Percentiles rank a stretch among this genome's conserved stretches.
These are phyloP conservation scores for Chrysoporthe puriensis DNA, from an alignment of 2,329 filamentous ascomycete species.

Conservation along the genomic window DNA sequence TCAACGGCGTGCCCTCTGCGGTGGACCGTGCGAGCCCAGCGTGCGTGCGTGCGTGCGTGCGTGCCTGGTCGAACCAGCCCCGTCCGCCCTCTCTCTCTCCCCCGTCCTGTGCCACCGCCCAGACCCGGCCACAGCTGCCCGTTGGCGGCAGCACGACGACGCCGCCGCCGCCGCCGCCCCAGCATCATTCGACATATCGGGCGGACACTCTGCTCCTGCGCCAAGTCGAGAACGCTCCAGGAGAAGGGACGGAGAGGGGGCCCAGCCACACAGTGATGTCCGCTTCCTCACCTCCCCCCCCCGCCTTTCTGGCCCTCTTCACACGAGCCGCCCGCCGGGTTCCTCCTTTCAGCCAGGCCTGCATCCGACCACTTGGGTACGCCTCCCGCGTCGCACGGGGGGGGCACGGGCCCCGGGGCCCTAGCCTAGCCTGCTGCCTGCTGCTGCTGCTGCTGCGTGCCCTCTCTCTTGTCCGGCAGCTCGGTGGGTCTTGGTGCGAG, in stretches of 20 bases:
- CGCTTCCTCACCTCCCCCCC: neutral
- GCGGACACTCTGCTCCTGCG: neutral
- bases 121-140: neutral
- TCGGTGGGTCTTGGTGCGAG: constrained; percentile 12
- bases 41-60: neutral
- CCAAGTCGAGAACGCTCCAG: neutral
- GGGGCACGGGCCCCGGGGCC: too few species aligned
- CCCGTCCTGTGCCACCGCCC: neutral
- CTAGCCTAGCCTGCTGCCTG: too few species aligned
- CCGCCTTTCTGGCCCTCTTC: too few species aligned
- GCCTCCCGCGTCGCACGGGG: constrained; percentile 12
- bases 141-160: too few species aligned
- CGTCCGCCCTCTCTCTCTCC: neutral
- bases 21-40: neutral
- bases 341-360: constrained; percentile 12
- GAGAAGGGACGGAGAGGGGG: too few species aligned
- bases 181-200: neutral
- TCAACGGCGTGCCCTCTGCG: neutral
- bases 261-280: neutral
- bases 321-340: constrained; percentile 2
- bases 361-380: constrained; percentile 20
- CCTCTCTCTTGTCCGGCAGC: neutral
- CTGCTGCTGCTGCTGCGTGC: neutral
- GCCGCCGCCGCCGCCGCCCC: too few species aligned
- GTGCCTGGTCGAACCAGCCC: too few species aligned